These are phyloP conservation scores for Naganishia antarctica DNA, from an alignment of 768 basidiomycete species.

Conservation along the genomic window DNA sequence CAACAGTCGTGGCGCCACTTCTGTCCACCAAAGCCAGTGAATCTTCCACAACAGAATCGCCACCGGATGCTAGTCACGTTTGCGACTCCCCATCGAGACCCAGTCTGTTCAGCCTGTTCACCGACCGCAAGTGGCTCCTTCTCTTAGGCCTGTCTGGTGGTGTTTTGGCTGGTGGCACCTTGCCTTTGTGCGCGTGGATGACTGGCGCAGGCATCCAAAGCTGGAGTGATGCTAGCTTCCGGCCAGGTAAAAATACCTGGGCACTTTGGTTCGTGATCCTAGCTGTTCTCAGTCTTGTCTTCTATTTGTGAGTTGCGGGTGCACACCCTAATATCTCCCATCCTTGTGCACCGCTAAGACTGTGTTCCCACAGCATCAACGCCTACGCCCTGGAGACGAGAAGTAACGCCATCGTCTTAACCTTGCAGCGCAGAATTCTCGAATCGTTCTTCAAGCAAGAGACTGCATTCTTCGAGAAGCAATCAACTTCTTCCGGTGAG, in stretches of 20 bases:
- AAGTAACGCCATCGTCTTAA: neutral
- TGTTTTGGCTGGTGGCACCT: constrained; percentile 31
- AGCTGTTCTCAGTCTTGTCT: constrained; percentile 30
- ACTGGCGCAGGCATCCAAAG: constrained; percentile 36
- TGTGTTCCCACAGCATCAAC: constrained; percentile 13
- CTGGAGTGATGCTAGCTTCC: constrained; percentile 24
- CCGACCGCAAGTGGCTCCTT: neutral
- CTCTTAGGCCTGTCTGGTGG: constrained; percentile 28
- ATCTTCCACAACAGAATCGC: neutral
- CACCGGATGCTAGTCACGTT: neutral
- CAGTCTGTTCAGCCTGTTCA: neutral
- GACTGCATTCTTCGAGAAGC: constrained; percentile 7
- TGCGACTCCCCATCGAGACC: neutral
- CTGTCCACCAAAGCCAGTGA: neutral
- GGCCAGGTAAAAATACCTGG: constrained; percentile 30
- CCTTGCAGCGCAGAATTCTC: neutral
- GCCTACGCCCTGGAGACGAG: constrained; percentile 26
- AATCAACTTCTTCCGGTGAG: neutral
- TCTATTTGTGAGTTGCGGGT: constrained; percentile 2
- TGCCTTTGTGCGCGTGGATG: constrained; percentile 37
- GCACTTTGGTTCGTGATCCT: constrained; percentile 42
- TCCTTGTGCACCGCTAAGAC: neutral
- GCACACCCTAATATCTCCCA: too few relatives aligned
- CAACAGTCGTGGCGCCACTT: too few relatives aligned
- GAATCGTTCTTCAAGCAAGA: constrained; percentile 16